These are phyloP conservation scores for Mycena capillaripes DNA, from an alignment of 768 basidiomycete genomes.

Conservation along the genomic window DNA sequence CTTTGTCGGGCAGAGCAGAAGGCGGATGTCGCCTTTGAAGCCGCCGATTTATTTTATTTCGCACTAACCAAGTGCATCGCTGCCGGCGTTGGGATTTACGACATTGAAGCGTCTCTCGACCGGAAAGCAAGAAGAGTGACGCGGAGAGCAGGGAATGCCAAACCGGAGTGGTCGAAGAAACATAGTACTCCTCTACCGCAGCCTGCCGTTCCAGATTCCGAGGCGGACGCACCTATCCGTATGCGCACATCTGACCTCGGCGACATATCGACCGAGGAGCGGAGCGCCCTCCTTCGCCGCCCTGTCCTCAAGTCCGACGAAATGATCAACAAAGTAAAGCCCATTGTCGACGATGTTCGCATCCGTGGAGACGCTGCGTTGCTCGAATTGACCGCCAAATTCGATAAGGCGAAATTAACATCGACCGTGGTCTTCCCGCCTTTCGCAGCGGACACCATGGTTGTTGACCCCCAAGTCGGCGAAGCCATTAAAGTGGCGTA, in stretches of 20 bases:
- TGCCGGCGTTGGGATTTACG: constrained; percentile 83
- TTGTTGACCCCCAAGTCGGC: constrained; percentile 73
- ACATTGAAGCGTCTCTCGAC: constrained; percentile 89
- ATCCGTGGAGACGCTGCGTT: constrained; percentile 88
- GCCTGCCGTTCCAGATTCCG: constrained; percentile 32
- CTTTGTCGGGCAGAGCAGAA: constrained; percentile 85
- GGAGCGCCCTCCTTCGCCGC: constrained; percentile 81
- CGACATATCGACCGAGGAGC: constrained; percentile 61
- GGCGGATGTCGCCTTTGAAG: constrained; percentile 93
- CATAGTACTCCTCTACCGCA: constrained; percentile 39
- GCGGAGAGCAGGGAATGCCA: constrained; percentile 91
- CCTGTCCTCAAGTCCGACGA: constrained; percentile 91
- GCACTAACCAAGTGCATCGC: constrained; percentile 87
- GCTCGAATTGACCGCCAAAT: constrained; percentile 91
- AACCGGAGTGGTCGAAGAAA: constrained; percentile 78
- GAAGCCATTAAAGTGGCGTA: constrained; percentile 93
- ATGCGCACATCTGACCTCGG: constrained; percentile 84
- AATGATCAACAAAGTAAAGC: constrained; percentile 94
- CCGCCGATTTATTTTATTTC: constrained; percentile 96
- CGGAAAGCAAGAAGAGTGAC: constrained; percentile 89
- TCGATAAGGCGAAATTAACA: constrained; percentile 84
- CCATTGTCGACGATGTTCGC: constrained; percentile 93
- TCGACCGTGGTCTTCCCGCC: constrained; percentile 85
- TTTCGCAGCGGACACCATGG: constrained; percentile 75
- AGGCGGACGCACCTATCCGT: constrained; percentile 67